Evolutionary conservation across 257 asterid species (phyloP), one percentile per base, ranked within the genome.

Genomic region (Solanum bulbocastanum): DNA sequence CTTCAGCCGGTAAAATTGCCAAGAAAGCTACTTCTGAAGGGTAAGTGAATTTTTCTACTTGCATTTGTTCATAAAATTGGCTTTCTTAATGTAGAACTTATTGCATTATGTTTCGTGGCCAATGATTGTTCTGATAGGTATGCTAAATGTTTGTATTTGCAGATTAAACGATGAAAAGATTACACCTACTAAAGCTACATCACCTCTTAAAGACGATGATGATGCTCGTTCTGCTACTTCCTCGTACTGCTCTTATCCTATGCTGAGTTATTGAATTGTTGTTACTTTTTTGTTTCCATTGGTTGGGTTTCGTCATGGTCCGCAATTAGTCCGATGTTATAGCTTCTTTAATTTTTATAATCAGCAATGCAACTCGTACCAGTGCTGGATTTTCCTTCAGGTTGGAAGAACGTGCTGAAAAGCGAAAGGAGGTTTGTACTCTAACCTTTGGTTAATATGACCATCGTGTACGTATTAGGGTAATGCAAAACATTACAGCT

Each of bases 321-420:
- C 3, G 10, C 16, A 9, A 79, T 79, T 79, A 27, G 85, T 60
- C 37, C 25, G 4, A 27, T 46, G 32, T 15, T 81, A n/a, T 30
- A 82, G 1, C 68, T 49, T 32, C 10, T 30, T 81, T 81, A 22
- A 6, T 27, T 8, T 25, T 20, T 40, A 86, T 83, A 39, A 85
- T 36, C 94, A 94, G 95, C 88, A 92, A 69, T 79, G 91, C 94
- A 25, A 92, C 96, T 83, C 84, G 92, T 88, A 71, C 69, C 86
- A 92, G 90, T 86, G 93, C 88, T 27, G 65, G 91, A 86, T 96
- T 94, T 91, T 92, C 98, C 42, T 95, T 86, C 87, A 93, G 98
- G 87, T 91, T 92, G 94, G 94, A 94, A 84, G 93, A 94, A 88
- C 98, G 98, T 20, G 99, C 98, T 68, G 96, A 94, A 87, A 39